Conservation (phyloP, 331 rosid genomes). For the Malus hybrid region DNA sequence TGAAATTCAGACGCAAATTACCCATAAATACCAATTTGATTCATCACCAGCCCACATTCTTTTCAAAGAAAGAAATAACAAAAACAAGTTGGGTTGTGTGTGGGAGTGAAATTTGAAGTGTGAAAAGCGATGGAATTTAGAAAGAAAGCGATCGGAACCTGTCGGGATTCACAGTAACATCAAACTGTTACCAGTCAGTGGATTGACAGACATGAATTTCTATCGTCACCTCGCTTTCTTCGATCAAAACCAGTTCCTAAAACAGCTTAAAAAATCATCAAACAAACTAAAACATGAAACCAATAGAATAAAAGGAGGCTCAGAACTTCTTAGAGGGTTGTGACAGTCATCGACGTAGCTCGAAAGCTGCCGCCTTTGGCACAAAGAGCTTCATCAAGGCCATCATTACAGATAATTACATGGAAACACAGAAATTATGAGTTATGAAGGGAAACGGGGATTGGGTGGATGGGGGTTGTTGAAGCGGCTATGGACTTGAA, state of each 20-base stretch:
- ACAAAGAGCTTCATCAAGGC: conserved; percentile 57
- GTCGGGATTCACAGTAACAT: conserved; percentile 85
- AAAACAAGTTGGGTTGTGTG: too few relatives aligned
- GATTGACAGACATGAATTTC: conserved; percentile 76
- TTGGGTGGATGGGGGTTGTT: background rate
- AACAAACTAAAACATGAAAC: background rate
- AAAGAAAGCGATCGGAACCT: conserved; percentile 76
- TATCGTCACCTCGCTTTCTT: conserved; percentile 62
- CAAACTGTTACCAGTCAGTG: conserved; percentile 56
- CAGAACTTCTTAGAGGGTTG: conserved; percentile 99
- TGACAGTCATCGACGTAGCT: conserved; percentile 67
- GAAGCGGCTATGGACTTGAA: background rate
- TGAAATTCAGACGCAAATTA: conserved; percentile 45
- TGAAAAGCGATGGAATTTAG: background rate
- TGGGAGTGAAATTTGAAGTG: background rate
- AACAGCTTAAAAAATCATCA: too few relatives aligned
- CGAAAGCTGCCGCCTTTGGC: conserved; percentile 37
- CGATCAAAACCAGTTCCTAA: background rate
- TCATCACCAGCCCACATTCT: conserved; percentile 30
- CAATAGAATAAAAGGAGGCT: conserved; percentile 27
- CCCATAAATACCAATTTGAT: conserved; percentile 25
- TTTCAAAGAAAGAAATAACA: background rate
- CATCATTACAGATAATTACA: background rate
- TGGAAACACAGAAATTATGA: background rate
- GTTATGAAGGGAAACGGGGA: background rate